phyloP scores from a whole-genome alignment of 1,139 yeast genomes.

The Wickerhamomyces sp. region DNA sequence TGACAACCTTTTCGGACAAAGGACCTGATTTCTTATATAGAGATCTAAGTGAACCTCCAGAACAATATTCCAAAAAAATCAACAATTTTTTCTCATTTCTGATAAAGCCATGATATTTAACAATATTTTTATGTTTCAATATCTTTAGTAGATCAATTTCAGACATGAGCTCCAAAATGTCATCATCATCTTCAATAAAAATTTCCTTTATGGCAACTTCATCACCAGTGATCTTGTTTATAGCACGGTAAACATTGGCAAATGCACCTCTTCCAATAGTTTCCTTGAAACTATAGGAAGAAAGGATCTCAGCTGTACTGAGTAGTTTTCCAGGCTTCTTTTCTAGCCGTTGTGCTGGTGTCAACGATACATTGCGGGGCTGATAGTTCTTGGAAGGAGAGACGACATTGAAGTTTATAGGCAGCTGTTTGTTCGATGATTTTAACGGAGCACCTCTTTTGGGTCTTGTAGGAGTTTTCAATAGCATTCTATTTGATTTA shows the following conservation, averaged over 20 bases:
- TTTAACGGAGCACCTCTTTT: conserved; percentile 7
- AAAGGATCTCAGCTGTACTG: conserved; percentile 34
- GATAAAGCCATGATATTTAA: conserved; percentile 85
- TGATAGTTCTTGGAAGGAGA: background rate
- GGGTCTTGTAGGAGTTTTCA: conserved; percentile 20
- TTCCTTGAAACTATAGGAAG: conserved; percentile 54
- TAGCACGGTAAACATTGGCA: conserved; percentile 69
- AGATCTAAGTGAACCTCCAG: conserved; percentile 79
- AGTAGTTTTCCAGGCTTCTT: conserved; percentile 33
- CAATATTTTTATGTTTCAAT: conserved; percentile 80
- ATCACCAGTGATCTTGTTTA: conserved; percentile 59
- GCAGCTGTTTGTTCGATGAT: conserved; percentile 8
- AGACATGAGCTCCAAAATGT: conserved; percentile 60
- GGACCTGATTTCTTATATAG: conserved; percentile 45
- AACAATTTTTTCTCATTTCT: conserved; percentile 62
- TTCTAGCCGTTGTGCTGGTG: conserved; percentile 51
- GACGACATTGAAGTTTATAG: conserved; percentile 5
- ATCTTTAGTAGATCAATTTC: conserved; percentile 83
- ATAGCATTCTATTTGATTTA: conserved; percentile 8
- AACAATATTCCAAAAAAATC: conserved; percentile 77
- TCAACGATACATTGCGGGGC: conserved; percentile 33
- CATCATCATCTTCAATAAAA: conserved; percentile 50
- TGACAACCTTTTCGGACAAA: conserved; percentile 60
- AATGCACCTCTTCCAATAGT: conserved; percentile 77
- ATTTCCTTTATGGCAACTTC: conserved; percentile 86